Evolutionary conservation across 768 basidiomycete genomes (phyloP), one percentile per base, ranked within the genome.

Genomic region (Paxillus rubicundulus): DNA sequence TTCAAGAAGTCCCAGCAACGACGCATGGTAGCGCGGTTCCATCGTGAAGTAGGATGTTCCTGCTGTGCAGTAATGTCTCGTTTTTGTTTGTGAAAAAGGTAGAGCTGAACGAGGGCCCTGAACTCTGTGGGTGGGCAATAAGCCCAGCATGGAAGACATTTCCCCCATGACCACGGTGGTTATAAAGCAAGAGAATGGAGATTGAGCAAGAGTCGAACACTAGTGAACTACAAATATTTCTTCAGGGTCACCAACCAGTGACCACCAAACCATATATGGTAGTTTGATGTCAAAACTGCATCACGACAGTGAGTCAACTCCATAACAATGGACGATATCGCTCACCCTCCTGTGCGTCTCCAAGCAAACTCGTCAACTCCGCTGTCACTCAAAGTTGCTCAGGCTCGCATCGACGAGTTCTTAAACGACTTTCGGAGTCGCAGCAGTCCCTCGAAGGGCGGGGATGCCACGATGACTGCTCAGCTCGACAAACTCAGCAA

Each of bases 1-100:
- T 98, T 94, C 49, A 98, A 75, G 61, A 93, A 86, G 7, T 81
- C 75, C 95, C 94, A 98, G 65, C 94, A 98, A 40, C 82, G 77
- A 50, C 84, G 81, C 96, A 99, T 99, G 9, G 82, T 75, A 37
- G 79, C 65, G 51, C 96, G 77, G 72, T 97, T 85, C 85, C 89
- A 98, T 39, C 92, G 91, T 1, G 92, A 89, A n/a, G 86, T 84
- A 0, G 79, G 74, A 59, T 89, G 82, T 61, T 98, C 90, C 56
- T 79, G 72, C 51, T 82, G 73, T 2, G 82, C 76, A 40, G 89
- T 84, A 61, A 98, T 89, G 62, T 95, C 90, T 60, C 92, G 84
- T 62, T 84, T 84, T 58, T 80, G 76, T 54, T 92, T 85, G 70
- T 92, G 82, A 72, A 86, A 94, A 32, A 97, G 60, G 61, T 82